These are phyloP conservation scores for Haematococcus lacustris DNA, from an alignment of 139 green algal genomes.

Conservation along the genomic window DNA sequence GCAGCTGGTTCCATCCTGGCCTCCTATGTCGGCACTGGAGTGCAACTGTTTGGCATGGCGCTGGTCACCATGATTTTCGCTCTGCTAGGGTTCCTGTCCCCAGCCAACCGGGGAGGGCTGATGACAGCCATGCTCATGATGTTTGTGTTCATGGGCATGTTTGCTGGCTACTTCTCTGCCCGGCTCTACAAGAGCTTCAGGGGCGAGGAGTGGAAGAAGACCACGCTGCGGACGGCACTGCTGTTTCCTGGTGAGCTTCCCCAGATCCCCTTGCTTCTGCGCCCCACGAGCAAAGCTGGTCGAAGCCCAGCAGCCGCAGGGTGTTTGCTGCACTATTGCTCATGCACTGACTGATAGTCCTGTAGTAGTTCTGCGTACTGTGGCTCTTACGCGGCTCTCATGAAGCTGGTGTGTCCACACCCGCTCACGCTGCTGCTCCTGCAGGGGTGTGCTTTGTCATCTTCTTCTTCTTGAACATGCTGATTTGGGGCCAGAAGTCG, in stretches of 20 bases:
- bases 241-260: constrained; percentile 77
- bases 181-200: constrained; percentile 86
- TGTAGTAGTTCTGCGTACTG: neutral
- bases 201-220: constrained; percentile 86
- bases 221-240: constrained; percentile 86
- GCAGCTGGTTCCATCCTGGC: constrained; percentile 61
- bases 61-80: constrained; percentile 94
- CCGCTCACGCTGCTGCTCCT: neutral
- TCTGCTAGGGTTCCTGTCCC: constrained; percentile 92
- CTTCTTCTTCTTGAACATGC: constrained; percentile 89
- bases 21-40: constrained; percentile 86
- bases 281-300: neutral
- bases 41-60: constrained; percentile 90
- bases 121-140: constrained; percentile 95
- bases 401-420: neutral
- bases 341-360: neutral
- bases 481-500: constrained; percentile 90
- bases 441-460: constrained; percentile 75
- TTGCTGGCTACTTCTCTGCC: constrained; percentile 88
- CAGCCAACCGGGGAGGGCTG: constrained; percentile 94
- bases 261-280: no score
- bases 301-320: neutral
- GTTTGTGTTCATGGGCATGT: constrained; percentile 95
- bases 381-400: neutral
- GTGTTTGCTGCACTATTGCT: neutral